These are phyloP conservation scores for Pseudevernia furfuracea DNA, from an alignment of 495 filamentous ascomycete genomes.

Conservation along the genomic window DNA sequence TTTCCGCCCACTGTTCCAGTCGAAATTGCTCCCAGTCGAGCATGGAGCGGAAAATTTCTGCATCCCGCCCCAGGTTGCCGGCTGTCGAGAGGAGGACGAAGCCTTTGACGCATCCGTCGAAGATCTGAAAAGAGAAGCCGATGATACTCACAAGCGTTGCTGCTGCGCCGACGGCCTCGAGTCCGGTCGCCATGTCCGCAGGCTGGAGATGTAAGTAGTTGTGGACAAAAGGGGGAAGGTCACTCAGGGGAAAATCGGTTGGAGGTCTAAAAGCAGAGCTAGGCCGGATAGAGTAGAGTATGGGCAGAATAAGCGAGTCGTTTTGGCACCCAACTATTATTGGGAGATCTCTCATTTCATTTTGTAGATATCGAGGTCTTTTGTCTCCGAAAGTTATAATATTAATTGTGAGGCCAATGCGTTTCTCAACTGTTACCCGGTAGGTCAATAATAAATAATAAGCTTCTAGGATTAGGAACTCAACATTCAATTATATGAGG, in stretches of 20 bases:
- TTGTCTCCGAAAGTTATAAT: too few relatives aligned
- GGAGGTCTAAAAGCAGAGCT: not conserved
- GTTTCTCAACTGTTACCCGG: too few relatives aligned
- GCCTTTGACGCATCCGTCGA: slow-evolving; percentile 27
- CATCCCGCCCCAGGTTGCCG: slow-evolving; percentile 26
- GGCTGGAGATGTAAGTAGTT: not conserved
- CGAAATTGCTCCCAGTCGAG: slow-evolving; percentile 31
- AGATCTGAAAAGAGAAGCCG: slow-evolving; percentile 21
- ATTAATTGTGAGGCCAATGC: too few relatives aligned
- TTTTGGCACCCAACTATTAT: not conserved
- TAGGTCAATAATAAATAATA: too few relatives aligned
- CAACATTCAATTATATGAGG: too few relatives aligned
- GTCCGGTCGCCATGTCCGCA: slow-evolving; percentile 1
- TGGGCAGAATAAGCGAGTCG: not conserved
- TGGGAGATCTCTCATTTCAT: not conserved
- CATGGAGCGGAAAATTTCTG: slow-evolving; percentile 24
- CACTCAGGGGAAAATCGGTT: not conserved
- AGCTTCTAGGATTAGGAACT: too few relatives aligned
- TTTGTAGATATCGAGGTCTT: too few relatives aligned
- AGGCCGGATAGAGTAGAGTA: too few relatives aligned
- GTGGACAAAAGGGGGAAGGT: not conserved
- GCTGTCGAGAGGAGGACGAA: slow-evolving; percentile 30
- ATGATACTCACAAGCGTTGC: slow-evolving; percentile 16
- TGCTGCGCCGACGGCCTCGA: slow-evolving; percentile 20
- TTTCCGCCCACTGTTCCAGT: slow-evolving; percentile 27